phyloP scores from a whole-genome alignment of 1,139 yeast genomes.

The Chernovozyma sophiae-reginae region DNA sequence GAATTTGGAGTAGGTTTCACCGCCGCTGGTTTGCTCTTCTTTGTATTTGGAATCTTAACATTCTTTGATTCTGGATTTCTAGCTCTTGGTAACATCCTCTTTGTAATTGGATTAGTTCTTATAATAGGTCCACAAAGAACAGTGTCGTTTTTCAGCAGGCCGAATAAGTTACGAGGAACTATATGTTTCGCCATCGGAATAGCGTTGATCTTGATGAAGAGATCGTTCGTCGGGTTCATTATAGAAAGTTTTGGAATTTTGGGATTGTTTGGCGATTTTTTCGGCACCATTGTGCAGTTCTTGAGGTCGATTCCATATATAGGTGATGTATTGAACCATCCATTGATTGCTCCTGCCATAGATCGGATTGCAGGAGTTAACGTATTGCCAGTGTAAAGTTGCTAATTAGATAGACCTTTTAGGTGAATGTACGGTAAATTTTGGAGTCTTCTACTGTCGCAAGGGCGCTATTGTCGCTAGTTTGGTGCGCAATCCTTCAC shows the following conservation, averaged over 20 bases:
- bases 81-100: slow-evolving; percentile 83
- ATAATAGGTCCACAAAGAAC: slow-evolving; percentile 90
- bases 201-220: slow-evolving; percentile 64
- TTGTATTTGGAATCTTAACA: slow-evolving; percentile 76
- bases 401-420: too few relatives aligned
- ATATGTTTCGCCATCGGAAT: slow-evolving; percentile 75
- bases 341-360: slow-evolving; percentile 71
- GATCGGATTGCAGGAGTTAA: slow-evolving; percentile 46
- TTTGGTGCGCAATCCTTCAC: too few relatives aligned
- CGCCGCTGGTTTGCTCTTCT: slow-evolving; percentile 77
- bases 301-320: slow-evolving; percentile 82
- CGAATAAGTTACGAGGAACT: slow-evolving; percentile 82
- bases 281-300: slow-evolving; percentile 86
- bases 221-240: slow-evolving; percentile 80
- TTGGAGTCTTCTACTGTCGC: too few relatives aligned
- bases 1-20: slow-evolving; percentile 95
- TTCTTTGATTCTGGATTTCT: slow-evolving; percentile 86
- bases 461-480: too few relatives aligned
- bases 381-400: slow-evolving; percentile 37
- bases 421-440: too few relatives aligned
- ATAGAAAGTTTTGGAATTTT: slow-evolving; percentile 85
- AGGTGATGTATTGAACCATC: slow-evolving; percentile 82
- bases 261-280: slow-evolving; percentile 87
- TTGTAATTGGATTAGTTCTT: slow-evolving; percentile 75
- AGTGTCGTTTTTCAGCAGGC: slow-evolving; percentile 77